Conservation (phyloP, 495 filamentous ascomycete species). For the Parathielavia hyrcaniae region DNA sequence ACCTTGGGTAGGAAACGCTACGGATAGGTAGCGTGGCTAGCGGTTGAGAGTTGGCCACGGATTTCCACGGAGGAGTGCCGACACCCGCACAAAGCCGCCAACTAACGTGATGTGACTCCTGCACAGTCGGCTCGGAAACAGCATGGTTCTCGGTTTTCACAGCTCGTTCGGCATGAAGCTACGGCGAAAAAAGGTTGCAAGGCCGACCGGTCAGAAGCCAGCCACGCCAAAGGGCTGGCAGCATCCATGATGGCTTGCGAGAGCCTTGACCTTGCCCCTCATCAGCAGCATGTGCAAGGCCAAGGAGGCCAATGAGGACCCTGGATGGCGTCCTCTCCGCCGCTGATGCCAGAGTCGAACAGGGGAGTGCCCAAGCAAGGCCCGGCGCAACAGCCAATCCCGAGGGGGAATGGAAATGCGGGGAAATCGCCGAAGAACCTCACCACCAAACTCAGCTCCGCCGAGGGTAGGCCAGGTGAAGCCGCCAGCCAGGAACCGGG, state of each 20-base stretch:
- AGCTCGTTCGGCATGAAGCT: not conserved
- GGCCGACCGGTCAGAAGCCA: slow-evolving; percentile 4
- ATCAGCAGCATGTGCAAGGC: slow-evolving; percentile 7
- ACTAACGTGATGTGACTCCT: too few species aligned
- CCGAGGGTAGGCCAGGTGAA: slow-evolving; percentile 17
- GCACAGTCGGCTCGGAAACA: not conserved
- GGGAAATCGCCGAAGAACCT: slow-evolving; percentile 14
- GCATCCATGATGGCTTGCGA: slow-evolving; percentile 1
- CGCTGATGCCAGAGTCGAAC: not conserved
- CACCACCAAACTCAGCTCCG: slow-evolving; percentile 11
- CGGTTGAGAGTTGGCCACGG: not conserved
- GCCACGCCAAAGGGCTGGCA: not conserved
- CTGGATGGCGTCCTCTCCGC: not conserved
- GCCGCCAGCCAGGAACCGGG: slow-evolving; percentile 7
- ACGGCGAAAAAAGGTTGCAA: not conserved
- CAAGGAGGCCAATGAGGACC: slow-evolving; percentile 17
- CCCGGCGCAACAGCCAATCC: slow-evolving; percentile 22
- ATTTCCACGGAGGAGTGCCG: not conserved
- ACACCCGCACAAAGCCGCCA: slow-evolving; percentile 1
- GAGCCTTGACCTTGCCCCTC: slow-evolving; percentile 13
- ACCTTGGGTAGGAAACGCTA: too few species aligned
- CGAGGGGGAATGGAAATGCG: slow-evolving; percentile 14
- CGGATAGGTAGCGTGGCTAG: too few species aligned
- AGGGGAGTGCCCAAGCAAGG: slow-evolving; percentile 1
- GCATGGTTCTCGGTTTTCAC: not conserved